phyloP scores from a whole-genome alignment of 1,284 basidiomycete species.

The Fomes fomentarius region DNA sequence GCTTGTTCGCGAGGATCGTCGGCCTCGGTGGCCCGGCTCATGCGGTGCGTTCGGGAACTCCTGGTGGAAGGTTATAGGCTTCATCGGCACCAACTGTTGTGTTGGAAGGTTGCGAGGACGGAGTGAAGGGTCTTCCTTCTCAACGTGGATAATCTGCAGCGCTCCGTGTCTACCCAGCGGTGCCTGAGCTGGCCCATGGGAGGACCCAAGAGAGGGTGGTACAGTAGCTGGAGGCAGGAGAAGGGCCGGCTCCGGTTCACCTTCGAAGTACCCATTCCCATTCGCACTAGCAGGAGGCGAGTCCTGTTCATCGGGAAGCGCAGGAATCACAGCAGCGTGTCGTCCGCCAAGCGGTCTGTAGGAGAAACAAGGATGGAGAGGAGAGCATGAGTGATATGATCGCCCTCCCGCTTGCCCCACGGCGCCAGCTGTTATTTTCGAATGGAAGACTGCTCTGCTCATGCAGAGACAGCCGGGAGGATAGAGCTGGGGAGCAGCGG shows the following conservation, averaged over 20 bases:
- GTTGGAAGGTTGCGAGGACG: slow-evolving; percentile 21
- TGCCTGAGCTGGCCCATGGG: slow-evolving; percentile 13
- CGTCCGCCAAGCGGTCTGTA: slow-evolving; percentile 71
- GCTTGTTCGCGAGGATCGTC: slow-evolving; percentile 26
- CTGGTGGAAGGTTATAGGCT: slow-evolving; percentile 34
- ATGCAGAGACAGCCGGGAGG: neutral
- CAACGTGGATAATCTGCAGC: slow-evolving; percentile 35
- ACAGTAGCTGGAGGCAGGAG: slow-evolving; percentile 1
- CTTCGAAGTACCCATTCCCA: slow-evolving; percentile 17
- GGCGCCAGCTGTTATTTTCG: neutral
- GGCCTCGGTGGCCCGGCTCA: slow-evolving; percentile 22
- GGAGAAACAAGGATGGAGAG: slow-evolving; percentile 8
- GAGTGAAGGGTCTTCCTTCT: slow-evolving; percentile 26
- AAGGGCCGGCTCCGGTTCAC: slow-evolving; percentile 13
- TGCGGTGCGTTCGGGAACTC: slow-evolving; percentile 30
- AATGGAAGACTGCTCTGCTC: neutral
- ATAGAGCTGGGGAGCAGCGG: neutral
- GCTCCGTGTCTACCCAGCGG: slow-evolving; percentile 22
- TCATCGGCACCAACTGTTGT: slow-evolving; percentile 21
- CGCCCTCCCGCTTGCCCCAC: slow-evolving; percentile 1
- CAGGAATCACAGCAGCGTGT: slow-evolving; percentile 77
- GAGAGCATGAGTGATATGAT: slow-evolving; percentile 17
- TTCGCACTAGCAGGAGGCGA: slow-evolving; percentile 16
- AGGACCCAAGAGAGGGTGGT: slow-evolving; percentile 1
- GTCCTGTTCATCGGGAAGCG: slow-evolving; percentile 72